A percentile compares a stretch with the other conserved stretches of the same genome.
Evolutionary conservation across 2,329 filamentous ascomycete genomes (phyloP).

Genomic region (Podosphaera leucotricha): DNA sequence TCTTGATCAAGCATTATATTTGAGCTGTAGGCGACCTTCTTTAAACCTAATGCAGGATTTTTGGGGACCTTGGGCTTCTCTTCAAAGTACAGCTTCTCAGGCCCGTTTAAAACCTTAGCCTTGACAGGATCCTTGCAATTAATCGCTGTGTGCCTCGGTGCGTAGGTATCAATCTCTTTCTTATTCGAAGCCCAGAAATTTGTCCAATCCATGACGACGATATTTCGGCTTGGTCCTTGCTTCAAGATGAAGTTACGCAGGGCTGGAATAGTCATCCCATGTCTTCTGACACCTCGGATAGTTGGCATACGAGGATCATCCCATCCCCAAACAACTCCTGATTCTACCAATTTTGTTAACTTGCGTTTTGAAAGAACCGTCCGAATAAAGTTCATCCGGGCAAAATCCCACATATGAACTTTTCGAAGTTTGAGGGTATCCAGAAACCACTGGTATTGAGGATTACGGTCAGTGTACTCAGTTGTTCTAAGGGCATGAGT

Average conservation of each 20-base stretch:
- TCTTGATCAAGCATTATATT: conserved; percentile 65
- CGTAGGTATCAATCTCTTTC: conserved; percentile 59
- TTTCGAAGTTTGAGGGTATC: conserved; percentile 48
- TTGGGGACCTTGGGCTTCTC: conserved; percentile 77
- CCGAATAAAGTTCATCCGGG: conserved; percentile 61
- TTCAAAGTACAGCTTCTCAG: conserved; percentile 36
- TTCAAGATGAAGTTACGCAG: conserved; percentile 66
- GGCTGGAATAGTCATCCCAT: conserved; percentile 57
- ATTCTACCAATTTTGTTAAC: conserved; percentile 60
- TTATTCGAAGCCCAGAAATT: conserved; percentile 49
- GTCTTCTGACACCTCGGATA: conserved; percentile 52
- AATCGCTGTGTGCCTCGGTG: conserved; percentile 52
- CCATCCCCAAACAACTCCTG: conserved; percentile 59
- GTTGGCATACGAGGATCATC: conserved; percentile 75
- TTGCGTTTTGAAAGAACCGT: conserved; percentile 74
- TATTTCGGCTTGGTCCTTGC: conserved; percentile 64
- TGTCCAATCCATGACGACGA: conserved; percentile 66
- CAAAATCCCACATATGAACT: conserved; percentile 71
- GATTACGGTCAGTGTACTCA: conserved; percentile 71
- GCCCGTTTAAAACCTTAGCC: conserved; percentile 42
- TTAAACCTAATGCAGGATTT: conserved; percentile 62
- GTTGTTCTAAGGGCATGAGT: conserved; percentile 66
- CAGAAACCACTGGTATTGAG: conserved; percentile 71
- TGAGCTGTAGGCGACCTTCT: conserved; percentile 60
- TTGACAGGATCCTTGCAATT: conserved; percentile 46